Conservation (phyloP, 1,139 yeast genomes). For the Scheffersomyces cryptocercus region DNA sequence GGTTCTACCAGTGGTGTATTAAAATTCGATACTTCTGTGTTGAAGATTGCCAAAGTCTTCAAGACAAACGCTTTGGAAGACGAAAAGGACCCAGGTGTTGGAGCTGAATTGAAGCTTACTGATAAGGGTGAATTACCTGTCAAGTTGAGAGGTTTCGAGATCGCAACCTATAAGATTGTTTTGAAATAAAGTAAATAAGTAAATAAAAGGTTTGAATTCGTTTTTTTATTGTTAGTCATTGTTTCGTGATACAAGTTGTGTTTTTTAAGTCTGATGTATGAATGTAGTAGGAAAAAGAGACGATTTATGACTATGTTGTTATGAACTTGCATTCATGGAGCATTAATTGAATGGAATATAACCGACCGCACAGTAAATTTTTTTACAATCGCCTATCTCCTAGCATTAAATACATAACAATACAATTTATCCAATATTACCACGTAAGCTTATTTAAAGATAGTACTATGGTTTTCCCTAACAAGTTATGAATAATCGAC, state of each 20-base stretch:
- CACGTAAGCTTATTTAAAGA: no score
- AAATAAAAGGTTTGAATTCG: not conserved
- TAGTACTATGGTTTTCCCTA: no score
- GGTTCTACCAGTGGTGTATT: slow-evolving; percentile 63
- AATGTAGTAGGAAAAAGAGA: not conserved
- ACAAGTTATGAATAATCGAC: no score
- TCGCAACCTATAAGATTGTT: slow-evolving; percentile 62
- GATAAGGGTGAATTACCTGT: slow-evolving; percentile 39
- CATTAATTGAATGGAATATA: no score
- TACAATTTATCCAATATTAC: no score
- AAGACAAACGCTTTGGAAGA: slow-evolving; percentile 76
- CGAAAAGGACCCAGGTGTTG: slow-evolving; percentile 26
- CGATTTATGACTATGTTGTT: not conserved
- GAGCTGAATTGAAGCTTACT: slow-evolving; percentile 23
- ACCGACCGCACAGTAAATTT: no score
- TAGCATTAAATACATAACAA: no score
- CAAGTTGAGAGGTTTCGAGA: slow-evolving; percentile 72
- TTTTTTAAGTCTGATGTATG: not conserved
- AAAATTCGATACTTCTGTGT: slow-evolving; percentile 28
- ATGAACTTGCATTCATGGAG: not conserved
- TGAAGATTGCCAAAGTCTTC: slow-evolving; percentile 49
- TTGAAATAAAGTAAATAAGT: slow-evolving; percentile 18
- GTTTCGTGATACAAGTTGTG: slow-evolving; percentile 5
- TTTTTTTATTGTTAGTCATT: slow-evolving; percentile 4
- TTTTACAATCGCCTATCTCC: no score